Evolutionary conservation across 352 stramenopile genomes (phyloP).

Genomic region (Pythium oligandrum): DNA sequence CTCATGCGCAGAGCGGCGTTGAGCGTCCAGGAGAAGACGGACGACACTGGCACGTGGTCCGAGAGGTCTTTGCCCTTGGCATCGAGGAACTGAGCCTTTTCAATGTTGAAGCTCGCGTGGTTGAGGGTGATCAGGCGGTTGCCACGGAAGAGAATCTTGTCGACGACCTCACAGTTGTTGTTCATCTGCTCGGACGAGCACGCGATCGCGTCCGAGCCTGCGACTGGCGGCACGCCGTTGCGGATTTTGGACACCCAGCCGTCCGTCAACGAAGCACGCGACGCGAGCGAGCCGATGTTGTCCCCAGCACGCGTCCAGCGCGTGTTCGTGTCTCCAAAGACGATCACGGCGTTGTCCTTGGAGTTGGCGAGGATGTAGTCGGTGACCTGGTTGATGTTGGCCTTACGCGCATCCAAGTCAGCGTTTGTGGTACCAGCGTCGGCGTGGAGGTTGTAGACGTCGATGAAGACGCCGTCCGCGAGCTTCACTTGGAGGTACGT

Average conservation of each 20-base stretch:
- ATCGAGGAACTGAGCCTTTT: constrained; percentile 35
- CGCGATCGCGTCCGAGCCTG: constrained; percentile 30
- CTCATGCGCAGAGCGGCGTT: constrained; percentile 1
- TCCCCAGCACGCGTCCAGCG: constrained; percentile 39
- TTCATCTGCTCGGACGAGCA: constrained; percentile 30
- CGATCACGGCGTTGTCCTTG: constrained; percentile 35
- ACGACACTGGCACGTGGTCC: constrained; percentile 45
- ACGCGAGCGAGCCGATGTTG: constrained; percentile 30
- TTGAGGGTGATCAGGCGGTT: constrained; percentile 27
- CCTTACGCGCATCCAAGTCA: constrained; percentile 26
- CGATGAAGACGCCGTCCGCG: constrained; percentile 30
- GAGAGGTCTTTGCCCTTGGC: constrained; percentile 29
- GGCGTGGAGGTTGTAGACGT: constrained; percentile 52
- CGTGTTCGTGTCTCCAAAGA: constrained; percentile 58
- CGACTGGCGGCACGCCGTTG: constrained; percentile 23
- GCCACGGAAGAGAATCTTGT: constrained; percentile 58
- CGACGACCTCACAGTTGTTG: constrained; percentile 45
- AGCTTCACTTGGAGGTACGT: constrained; percentile 37
- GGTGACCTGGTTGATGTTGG: constrained; percentile 41
- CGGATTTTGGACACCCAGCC: constrained; percentile 40
- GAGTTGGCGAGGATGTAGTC: constrained; percentile 40
- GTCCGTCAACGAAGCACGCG: constrained; percentile 27
- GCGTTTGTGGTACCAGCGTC: constrained; percentile 26
- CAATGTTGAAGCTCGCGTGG: constrained; percentile 34
- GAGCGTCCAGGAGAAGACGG: constrained; percentile 32